Conservation (phyloP, 805 yeast species). For the Starmerella bombi region DNA sequence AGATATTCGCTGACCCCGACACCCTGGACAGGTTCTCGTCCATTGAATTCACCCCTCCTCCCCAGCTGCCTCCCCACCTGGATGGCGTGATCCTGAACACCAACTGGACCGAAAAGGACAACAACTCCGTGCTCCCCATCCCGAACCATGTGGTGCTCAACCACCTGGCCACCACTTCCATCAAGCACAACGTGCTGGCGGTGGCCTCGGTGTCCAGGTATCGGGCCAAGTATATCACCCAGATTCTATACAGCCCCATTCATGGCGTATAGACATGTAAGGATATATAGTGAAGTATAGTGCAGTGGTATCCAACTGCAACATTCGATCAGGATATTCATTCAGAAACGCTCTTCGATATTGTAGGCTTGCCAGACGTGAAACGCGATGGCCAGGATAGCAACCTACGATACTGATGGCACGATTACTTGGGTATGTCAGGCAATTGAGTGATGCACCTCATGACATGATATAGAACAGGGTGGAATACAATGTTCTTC, state of each 20-base stretch:
- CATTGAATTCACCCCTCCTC: slow-evolving; percentile 59
- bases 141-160: slow-evolving; percentile 92
- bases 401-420: neutral
- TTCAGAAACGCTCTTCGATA: no score
- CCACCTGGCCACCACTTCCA: slow-evolving; percentile 90
- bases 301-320: no score
- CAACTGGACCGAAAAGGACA: slow-evolving; percentile 62
- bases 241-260: slow-evolving; percentile 78
- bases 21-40: slow-evolving; percentile 30
- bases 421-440: no score
- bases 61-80: slow-evolving; percentile 91
- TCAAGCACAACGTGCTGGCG: slow-evolving; percentile 84
- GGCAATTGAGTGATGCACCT: no score
- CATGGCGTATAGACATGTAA: slow-evolving; percentile 26
- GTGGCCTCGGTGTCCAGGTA: slow-evolving; percentile 86
- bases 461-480: no score
- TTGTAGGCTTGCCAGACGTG: no score
- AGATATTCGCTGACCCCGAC: slow-evolving; percentile 34
- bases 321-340: no score
- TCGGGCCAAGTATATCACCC: slow-evolving; percentile 85
- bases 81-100: slow-evolving; percentile 82
- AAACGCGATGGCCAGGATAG: no score
- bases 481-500: no score
- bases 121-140: slow-evolving; percentile 77
- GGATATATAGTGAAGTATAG: no score